Base-by-base conservation (phyloP, 2,329 filamentous ascomycete species). In the Colletotrichum simmondsii region DNA sequence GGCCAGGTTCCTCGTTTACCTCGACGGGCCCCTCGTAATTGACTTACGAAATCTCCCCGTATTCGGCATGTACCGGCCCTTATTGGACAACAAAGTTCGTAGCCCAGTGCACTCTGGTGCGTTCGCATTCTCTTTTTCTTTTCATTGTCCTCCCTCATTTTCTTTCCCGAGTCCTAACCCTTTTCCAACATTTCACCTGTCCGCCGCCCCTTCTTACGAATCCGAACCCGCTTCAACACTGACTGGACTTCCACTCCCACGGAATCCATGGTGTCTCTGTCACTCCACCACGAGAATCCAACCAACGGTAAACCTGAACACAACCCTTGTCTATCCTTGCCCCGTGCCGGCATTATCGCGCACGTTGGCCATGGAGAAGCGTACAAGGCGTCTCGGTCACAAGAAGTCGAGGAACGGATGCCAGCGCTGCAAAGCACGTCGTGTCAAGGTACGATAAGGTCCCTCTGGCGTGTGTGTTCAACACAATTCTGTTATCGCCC, bases 321-420 rank as follows among this genome's bases (percentile, higher is more conserved):
- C 2, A 42, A 16, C 37, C 37, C 37, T 42, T 42, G 37, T 42
- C 3, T 6, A 42, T 16, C 37, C 37, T 42, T 42, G 14, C 5
- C 37, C 37, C 37, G 16, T 42, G 16, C 37, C 16, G 37, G 16
- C 37, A 42, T 12, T 2, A 5, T 28, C 26, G 53, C 37, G 22
- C 37, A 6, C 16, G 37, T 16, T 16, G 37, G 5, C 32, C 22
- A 72, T 72, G 70, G 70, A 72, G 37, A 72, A 72, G 59, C 65
- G 65, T 32, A 69, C 65, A 30, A 59, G 70, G 16, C 65, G 70
- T 10, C 70, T 72, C 5, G 70, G 70, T 14, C 79, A 81, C 60
- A 76, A 77, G 60, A 81, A 81, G 65, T 80, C 78, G 12, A 77
- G 79, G 52, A 78, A 80, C 24, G 79, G 79, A 4, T 81, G 79